These are phyloP conservation scores for Chalciporus piperatoides DNA, from an alignment of 1,284 basidiomycete genomes.

Conservation along the genomic window DNA sequence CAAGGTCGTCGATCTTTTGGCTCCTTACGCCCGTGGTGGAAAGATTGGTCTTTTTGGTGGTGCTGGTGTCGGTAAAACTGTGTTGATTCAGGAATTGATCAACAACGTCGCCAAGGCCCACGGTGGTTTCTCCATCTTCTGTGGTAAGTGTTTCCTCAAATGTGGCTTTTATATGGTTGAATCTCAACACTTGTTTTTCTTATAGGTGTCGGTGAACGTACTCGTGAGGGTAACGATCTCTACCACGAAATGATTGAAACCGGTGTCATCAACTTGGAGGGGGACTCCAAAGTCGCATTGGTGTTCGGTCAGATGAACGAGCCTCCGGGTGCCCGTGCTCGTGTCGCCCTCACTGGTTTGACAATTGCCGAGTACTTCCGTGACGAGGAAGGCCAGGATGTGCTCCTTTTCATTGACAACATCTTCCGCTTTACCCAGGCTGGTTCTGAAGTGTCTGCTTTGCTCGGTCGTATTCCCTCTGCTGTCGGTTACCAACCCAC, in stretches of 20 bases:
- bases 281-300: slow-evolving; percentile 98
- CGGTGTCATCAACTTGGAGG: slow-evolving; percentile 98
- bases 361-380: slow-evolving; percentile 99
- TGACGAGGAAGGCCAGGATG: slow-evolving; percentile 99
- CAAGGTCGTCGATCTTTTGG: slow-evolving; percentile 99
- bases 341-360: slow-evolving; percentile 98
- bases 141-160: slow-evolving; percentile 59
- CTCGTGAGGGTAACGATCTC: slow-evolving; percentile 99
- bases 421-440: slow-evolving; percentile 99
- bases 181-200: neutral
- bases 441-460: slow-evolving; percentile 99
- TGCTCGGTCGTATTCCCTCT: slow-evolving; percentile 99
- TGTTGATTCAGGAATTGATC: slow-evolving; percentile 98
- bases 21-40: slow-evolving; percentile 99
- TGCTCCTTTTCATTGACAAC: slow-evolving; percentile 99
- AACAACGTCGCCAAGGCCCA: slow-evolving; percentile 99
- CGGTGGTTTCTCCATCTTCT: slow-evolving; percentile 99
- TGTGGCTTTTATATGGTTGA: neutral
- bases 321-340: slow-evolving; percentile 99
- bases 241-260: slow-evolving; percentile 99
- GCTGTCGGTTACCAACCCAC: slow-evolving; percentile 99
- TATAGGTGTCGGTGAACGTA: slow-evolving; percentile 96
- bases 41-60: slow-evolving; percentile 99
- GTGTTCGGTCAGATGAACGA: slow-evolving; percentile 99
- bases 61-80: slow-evolving; percentile 99